Percentiles rank a stretch among this genome's conserved stretches.
Conservation (phyloP, 192 early-diverging fungal genomes). For the Anaeromyces robustus region DNA sequence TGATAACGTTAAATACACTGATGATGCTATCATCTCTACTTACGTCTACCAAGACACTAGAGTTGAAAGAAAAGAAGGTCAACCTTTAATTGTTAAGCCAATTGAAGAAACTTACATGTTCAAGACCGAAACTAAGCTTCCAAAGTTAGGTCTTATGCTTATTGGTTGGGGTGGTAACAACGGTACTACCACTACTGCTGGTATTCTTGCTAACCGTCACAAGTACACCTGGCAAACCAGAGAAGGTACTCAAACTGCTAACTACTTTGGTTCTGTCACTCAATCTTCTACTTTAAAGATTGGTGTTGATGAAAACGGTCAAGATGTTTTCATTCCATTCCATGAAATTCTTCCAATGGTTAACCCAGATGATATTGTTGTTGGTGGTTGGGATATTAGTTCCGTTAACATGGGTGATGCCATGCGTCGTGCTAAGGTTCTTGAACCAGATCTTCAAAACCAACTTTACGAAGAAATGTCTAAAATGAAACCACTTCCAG, state of each 20-base stretch:
- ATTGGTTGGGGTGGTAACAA: constrained; percentile 97
- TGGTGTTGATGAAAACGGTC: constrained; percentile 59
- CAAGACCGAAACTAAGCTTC: constrained; percentile 66
- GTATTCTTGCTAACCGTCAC: constrained; percentile 85
- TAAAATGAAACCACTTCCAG: constrained; percentile 72
- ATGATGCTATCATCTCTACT: constrained; percentile 58
- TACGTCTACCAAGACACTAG: constrained; percentile 84
- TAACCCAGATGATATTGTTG: constrained; percentile 87
- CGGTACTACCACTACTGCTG: constrained; percentile 41
- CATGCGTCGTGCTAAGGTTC: constrained; percentile 89
- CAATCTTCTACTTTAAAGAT: constrained; percentile 93
- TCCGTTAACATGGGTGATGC: constrained; percentile 67
- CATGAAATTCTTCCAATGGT: constrained; percentile 87
- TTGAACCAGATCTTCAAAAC: constrained; percentile 92
- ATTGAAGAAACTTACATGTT: constrained; percentile 80
- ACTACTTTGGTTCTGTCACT: constrained; percentile 95
- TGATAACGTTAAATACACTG: constrained; percentile 76
- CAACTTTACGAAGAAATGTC: constrained; percentile 71
- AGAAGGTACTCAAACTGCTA: constrained; percentile 76
- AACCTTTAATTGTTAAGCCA: constrained; percentile 62
- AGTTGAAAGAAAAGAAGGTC: constrained; percentile 55
- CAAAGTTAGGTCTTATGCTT: constrained; percentile 81
- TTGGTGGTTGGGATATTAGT: constrained; percentile 98
- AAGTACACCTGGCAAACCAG: constrained; percentile 85
- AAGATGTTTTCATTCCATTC: constrained; percentile 90